phyloP scores from a whole-genome alignment of 805 yeast species.

The Ogataea dorogensis region DNA sequence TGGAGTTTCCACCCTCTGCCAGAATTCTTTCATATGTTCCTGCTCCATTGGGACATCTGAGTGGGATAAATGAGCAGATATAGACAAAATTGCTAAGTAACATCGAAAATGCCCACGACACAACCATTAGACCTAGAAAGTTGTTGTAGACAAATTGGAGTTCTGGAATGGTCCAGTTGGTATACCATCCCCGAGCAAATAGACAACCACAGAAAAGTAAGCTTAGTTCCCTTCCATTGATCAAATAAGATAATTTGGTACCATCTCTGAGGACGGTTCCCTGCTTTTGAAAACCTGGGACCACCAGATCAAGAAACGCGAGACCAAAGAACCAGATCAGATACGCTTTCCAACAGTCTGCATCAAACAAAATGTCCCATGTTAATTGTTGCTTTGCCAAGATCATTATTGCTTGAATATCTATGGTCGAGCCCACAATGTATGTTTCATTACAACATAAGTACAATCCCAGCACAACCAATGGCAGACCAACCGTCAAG shows the following conservation, averaged over 20 bases:
- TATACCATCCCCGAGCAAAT: conserved; percentile 48
- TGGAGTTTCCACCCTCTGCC: conserved; percentile 85
- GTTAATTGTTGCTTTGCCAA: conserved; percentile 18
- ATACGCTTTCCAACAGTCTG: conserved; percentile 61
- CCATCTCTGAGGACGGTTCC: conserved; percentile 83
- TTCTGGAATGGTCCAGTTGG: conserved; percentile 60
- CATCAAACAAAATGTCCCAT: conserved; percentile 39
- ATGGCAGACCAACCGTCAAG: conserved; percentile 67
- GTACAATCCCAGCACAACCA: conserved; percentile 56
- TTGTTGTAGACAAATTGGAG: conserved; percentile 72
- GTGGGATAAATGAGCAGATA: conserved; percentile 62
- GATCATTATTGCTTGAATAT: conserved; percentile 36
- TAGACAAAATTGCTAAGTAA: conserved; percentile 65
- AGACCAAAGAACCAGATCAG: conserved; percentile 69
- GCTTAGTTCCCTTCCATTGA: conserved; percentile 72
- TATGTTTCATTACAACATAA: conserved; percentile 61
- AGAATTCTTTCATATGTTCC: conserved; percentile 67
- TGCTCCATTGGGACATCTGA: conserved; percentile 46
- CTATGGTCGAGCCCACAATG: conserved; percentile 47
- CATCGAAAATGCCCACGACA: conserved; percentile 63
- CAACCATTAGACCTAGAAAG: conserved; percentile 60
- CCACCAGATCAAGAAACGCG: conserved; percentile 57
- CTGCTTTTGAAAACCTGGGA: conserved; percentile 71
- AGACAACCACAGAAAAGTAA: conserved; percentile 39
- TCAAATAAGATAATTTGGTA: conserved; percentile 63